phyloP scores from a whole-genome alignment of 2,329 filamentous ascomycete species.

The Trichoderma simmonsii region DNA sequence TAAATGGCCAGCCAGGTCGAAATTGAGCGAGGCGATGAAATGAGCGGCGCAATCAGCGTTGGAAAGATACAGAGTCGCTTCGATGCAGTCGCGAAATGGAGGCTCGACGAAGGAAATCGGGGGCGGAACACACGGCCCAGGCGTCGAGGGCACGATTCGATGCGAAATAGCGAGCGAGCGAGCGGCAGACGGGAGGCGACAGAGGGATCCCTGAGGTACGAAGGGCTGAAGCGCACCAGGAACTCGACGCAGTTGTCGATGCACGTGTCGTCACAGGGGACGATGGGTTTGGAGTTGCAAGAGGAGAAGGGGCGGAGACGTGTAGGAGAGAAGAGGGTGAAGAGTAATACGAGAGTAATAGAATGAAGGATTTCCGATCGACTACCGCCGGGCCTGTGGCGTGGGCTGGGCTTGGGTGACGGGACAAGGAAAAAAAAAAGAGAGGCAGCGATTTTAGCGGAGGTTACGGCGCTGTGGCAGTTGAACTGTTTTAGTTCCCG shows the following conservation, averaged over 20 bases:
- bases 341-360: background rate
- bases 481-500: constrained; percentile 21
- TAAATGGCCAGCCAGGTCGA: constrained; percentile 36
- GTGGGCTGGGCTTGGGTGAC: background rate
- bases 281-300: background rate
- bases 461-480: constrained; percentile 18
- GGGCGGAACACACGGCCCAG: constrained; percentile 5
- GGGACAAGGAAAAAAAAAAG: background rate
- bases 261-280: constrained; percentile 14
- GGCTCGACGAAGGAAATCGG: constrained; percentile 1
- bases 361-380: constrained; percentile 6
- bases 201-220: background rate
- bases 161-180: constrained; percentile 7
- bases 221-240: constrained; percentile 2
- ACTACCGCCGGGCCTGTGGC: background rate
- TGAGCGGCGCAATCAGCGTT: background rate
- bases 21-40: background rate
- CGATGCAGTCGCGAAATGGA: background rate
- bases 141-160: constrained; percentile 11
- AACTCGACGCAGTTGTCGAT: constrained; percentile 6
- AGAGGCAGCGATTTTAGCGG: constrained; percentile 8
- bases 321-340: background rate
- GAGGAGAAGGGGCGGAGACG: background rate
- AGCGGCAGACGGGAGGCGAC: background rate
- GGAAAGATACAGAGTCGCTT: background rate